phyloP scores from a whole-genome alignment of 2,329 filamentous ascomycete genomes.

The Verticillium longisporum region DNA sequence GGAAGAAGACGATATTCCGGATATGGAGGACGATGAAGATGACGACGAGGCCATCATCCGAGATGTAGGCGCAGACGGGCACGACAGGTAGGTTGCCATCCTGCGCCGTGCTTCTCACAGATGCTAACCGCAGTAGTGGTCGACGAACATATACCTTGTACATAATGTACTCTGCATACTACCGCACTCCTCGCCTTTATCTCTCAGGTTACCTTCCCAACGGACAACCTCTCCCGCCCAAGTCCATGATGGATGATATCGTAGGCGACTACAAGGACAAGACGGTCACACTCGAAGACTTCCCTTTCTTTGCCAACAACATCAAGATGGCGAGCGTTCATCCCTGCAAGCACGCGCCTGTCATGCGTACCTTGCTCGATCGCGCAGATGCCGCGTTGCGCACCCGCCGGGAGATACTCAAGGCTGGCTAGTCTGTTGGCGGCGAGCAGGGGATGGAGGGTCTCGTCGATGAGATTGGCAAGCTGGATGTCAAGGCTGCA shows the following conservation, averaged over 20 bases:
- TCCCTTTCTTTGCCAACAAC: slow-evolving; percentile 84
- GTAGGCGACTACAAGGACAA: slow-evolving; percentile 97
- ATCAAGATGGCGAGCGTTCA: slow-evolving; percentile 97
- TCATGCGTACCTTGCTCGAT: slow-evolving; percentile 97
- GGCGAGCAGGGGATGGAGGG: slow-evolving; percentile 67
- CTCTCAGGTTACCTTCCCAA: slow-evolving; percentile 80
- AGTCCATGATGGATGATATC: slow-evolving; percentile 93
- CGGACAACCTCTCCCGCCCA: slow-evolving; percentile 74
- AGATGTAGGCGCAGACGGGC: slow-evolving; percentile 50
- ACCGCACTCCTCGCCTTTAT: slow-evolving; percentile 91
- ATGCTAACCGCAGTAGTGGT: slow-evolving; percentile 43
- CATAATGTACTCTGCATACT: slow-evolving; percentile 96
- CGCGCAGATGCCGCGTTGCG: slow-evolving; percentile 91
- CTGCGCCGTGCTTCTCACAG: no score
- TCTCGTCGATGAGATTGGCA: slow-evolving; percentile 72
- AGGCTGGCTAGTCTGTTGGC: slow-evolving; percentile 44
- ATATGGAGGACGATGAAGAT: slow-evolving; percentile 98
- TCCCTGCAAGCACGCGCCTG: slow-evolving; percentile 92
- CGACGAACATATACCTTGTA: slow-evolving; percentile 95
- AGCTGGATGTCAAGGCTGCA: slow-evolving; percentile 49
- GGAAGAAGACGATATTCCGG: slow-evolving; percentile 77
- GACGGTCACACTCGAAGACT: slow-evolving; percentile 96
- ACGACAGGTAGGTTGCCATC: slow-evolving; percentile 31
- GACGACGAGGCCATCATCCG: slow-evolving; percentile 95
- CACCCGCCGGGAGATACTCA: slow-evolving; percentile 76